Conservation (phyloP, 495 filamentous ascomycete genomes). For the Wilcoxina mikolae region DNA sequence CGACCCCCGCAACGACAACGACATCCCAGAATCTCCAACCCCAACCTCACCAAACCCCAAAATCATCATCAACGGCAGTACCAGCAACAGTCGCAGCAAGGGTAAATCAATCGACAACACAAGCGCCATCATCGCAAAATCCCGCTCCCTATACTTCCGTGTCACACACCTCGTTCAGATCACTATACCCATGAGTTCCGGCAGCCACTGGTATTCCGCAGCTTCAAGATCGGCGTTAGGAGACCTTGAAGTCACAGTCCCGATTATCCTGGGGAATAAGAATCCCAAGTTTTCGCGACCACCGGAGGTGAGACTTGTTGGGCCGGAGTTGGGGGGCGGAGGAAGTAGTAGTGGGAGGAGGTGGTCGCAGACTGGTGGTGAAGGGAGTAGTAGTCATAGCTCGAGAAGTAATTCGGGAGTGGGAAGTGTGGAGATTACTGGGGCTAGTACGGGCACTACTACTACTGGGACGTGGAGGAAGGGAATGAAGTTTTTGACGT, state of each 20-base stretch:
- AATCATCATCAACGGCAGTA: neutral
- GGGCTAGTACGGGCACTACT: neutral
- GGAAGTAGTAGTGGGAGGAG: too few species aligned
- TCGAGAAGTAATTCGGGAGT: slow-evolving; percentile 3
- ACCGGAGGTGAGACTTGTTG: slow-evolving; percentile 17
- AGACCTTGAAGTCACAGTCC: slow-evolving; percentile 22
- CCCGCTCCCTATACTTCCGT: slow-evolving; percentile 15
- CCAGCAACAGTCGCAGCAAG: neutral
- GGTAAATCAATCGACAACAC: slow-evolving; percentile 12
- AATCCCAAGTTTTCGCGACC: neutral
- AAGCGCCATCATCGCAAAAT: slow-evolving; percentile 4
- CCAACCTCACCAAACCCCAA: neutral
- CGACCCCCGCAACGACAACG: neutral
- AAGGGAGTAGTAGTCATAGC: too few species aligned
- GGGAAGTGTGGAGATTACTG: slow-evolving; percentile 2
- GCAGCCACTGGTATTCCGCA: slow-evolving; percentile 11
- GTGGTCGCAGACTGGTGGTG: too few species aligned
- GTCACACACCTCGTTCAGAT: slow-evolving; percentile 22
- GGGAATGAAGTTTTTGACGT: slow-evolving; percentile 23
- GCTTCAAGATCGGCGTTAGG: slow-evolving; percentile 19
- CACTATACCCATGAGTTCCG: slow-evolving; percentile 13
- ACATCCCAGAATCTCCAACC: neutral
- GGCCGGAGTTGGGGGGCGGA: slow-evolving; percentile 11
- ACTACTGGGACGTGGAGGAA: slow-evolving; percentile 15
- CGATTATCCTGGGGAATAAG: slow-evolving; percentile 23